phyloP scores from a whole-genome alignment of 192 early-diverging fungal genomes.

The Entrophospora sp. region DNA sequence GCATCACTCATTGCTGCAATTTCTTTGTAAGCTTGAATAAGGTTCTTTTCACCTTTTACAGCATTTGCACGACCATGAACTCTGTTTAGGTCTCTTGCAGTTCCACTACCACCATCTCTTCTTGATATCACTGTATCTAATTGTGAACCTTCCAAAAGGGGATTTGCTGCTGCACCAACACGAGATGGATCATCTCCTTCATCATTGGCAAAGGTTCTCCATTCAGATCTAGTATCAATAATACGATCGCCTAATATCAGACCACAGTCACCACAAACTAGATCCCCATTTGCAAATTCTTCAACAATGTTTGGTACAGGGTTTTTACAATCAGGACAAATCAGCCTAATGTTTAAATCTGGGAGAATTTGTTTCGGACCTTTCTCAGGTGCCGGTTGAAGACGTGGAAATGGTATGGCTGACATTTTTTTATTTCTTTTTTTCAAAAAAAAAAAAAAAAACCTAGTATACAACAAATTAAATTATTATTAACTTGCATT shows the following conservation, averaged over 20 bases:
- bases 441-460: no score
- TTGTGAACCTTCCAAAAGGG: conserved; percentile 66
- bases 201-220: conserved; percentile 92
- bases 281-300: conserved; percentile 80
- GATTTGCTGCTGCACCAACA: conserved; percentile 77
- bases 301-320: conserved; percentile 79
- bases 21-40: conserved; percentile 67
- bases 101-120: conserved; percentile 66
- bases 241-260: conserved; percentile 78
- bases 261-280: conserved; percentile 90
- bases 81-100: conserved; percentile 60
- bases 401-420: conserved; percentile 19
- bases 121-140: conserved; percentile 78
- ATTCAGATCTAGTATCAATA: conserved; percentile 91
- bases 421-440: conserved; percentile 18
- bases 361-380: conserved; percentile 12
- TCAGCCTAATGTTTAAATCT: conserved; percentile 19
- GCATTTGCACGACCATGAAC: conserved; percentile 63
- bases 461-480: no score
- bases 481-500: no score
- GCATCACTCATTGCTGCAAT: conserved; percentile 72
- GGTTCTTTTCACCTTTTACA: conserved; percentile 62
- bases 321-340: conserved; percentile 73
- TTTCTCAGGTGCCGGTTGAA: conserved; percentile 1
- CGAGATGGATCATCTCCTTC: conserved; percentile 85